Percentiles rank a stretch among this genome's conserved stretches.
phyloP scores from a whole-genome alignment of 2,329 filamentous ascomycete species.

The Fusarium circinatum region DNA sequence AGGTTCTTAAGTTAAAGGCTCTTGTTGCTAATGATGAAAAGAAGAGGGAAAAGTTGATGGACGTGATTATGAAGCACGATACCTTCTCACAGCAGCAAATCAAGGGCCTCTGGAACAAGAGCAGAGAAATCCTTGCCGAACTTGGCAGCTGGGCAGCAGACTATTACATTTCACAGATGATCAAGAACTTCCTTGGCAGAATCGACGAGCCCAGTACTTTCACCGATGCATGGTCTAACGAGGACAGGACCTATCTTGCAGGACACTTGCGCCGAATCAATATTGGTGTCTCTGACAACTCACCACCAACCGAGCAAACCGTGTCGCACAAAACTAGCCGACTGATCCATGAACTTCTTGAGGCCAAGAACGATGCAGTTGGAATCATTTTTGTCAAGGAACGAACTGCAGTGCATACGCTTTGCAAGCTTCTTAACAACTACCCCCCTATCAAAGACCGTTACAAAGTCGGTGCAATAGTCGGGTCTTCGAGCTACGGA shows the following conservation, averaged over 20 bases:
- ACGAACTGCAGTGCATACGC: slow-evolving; percentile 67
- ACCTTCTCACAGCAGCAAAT: slow-evolving; percentile 68
- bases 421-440: slow-evolving; percentile 65
- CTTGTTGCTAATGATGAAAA: slow-evolving; percentile 53
- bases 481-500: slow-evolving; percentile 60
- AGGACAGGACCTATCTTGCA: slow-evolving; percentile 67
- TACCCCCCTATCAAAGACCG: slow-evolving; percentile 59
- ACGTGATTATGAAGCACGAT: slow-evolving; percentile 54
- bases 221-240: slow-evolving; percentile 56
- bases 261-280: slow-evolving; percentile 55
- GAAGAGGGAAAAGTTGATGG: slow-evolving; percentile 51
- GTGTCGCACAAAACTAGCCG: slow-evolving; percentile 67
- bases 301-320: slow-evolving; percentile 31
- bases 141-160: slow-evolving; percentile 77
- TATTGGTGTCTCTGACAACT: slow-evolving; percentile 1
- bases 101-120: slow-evolving; percentile 61
- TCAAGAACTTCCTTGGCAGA: slow-evolving; percentile 49
- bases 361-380: slow-evolving; percentile 54
- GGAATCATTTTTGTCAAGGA: slow-evolving; percentile 77
- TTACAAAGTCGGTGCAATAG: slow-evolving; percentile 64
- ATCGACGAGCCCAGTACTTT: slow-evolving; percentile 33
- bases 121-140: slow-evolving; percentile 61
- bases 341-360: slow-evolving; percentile 64
- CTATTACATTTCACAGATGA: slow-evolving; percentile 66
- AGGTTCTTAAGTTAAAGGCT: slow-evolving; percentile 58